phyloP scores from a whole-genome alignment of 2,329 filamentous ascomycete species.

The Claviceps purpurea region DNA sequence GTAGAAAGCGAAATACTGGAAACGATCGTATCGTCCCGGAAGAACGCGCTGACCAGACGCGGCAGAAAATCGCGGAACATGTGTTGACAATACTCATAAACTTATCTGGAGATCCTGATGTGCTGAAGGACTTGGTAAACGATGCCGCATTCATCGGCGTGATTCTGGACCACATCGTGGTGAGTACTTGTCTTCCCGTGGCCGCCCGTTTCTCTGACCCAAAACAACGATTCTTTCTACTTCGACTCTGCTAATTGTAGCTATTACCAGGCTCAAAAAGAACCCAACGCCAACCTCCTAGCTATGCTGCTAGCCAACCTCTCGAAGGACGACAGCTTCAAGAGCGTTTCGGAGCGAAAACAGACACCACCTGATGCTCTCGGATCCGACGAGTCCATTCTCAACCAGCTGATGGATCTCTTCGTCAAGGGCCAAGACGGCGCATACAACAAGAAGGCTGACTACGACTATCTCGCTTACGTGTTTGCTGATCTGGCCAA shows the following conservation, averaged over 20 bases:
- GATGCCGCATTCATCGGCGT: constrained; percentile 73
- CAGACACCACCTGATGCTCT: constrained; percentile 57
- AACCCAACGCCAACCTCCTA: constrained; percentile 70
- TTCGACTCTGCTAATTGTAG: background rate
- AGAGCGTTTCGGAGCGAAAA: constrained; percentile 53
- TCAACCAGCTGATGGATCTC: constrained; percentile 88
- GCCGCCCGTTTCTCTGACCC: background rate
- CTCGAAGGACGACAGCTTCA: constrained; percentile 63
- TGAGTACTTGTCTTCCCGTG: constrained; percentile 23
- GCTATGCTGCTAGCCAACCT: constrained; percentile 92
- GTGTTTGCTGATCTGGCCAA: constrained; percentile 88
- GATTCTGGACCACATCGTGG: constrained; percentile 61
- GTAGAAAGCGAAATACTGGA: no score
- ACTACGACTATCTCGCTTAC: constrained; percentile 89
- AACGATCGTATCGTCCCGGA: background rate
- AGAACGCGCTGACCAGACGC: background rate
- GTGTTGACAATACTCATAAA: constrained; percentile 85
- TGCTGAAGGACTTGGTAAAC: constrained; percentile 57
- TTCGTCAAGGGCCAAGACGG: constrained; percentile 87
- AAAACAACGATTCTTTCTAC: background rate
- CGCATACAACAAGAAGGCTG: constrained; percentile 68
- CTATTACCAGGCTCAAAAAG: constrained; percentile 47
- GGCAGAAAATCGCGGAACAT: constrained; percentile 79
- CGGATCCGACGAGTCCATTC: constrained; percentile 55
- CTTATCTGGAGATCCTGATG: constrained; percentile 60